Conservation (phyloP, 2,329 filamentous ascomycete species). For the Apiospora hydei region DNA sequence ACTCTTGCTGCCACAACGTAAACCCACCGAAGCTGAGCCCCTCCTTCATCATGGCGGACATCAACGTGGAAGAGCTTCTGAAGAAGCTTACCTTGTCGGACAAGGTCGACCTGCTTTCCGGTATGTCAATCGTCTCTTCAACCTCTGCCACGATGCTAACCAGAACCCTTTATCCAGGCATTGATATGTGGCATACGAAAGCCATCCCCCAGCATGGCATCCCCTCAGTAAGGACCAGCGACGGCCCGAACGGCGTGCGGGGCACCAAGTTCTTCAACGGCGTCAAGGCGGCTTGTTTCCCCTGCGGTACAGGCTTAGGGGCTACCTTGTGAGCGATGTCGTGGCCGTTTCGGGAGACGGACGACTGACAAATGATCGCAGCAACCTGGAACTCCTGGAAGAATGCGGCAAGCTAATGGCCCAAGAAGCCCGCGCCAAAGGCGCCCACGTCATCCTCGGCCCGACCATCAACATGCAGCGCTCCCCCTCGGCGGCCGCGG, state of each 20-base stretch:
- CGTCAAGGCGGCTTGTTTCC: conserved; percentile 65
- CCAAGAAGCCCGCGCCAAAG: conserved; percentile 61
- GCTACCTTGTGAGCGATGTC: conserved; percentile 53
- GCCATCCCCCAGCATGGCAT: conserved; percentile 65
- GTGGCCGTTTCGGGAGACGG: too few relatives aligned
- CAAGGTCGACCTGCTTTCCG: conserved; percentile 60
- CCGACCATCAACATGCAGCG: conserved; percentile 71
- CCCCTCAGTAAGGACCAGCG: conserved; percentile 69
- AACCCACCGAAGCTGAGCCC: neutral
- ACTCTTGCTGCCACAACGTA: neutral
- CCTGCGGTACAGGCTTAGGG: conserved; percentile 64
- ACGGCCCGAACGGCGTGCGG: conserved; percentile 74
- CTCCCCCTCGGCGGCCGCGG: conserved; percentile 66
- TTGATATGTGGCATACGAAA: conserved; percentile 75
- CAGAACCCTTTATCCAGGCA: conserved; percentile 47
- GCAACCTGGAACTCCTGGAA: conserved; percentile 58
- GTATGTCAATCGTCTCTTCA: too few relatives aligned
- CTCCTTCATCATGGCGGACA: conserved; percentile 52
- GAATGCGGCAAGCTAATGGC: conserved; percentile 60
- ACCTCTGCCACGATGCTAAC: too few relatives aligned
- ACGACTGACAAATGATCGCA: neutral
- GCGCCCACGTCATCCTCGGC: conserved; percentile 64
- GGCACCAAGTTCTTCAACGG: conserved; percentile 74
- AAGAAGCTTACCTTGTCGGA: conserved; percentile 60
- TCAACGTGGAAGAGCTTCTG: conserved; percentile 61